Conservation (phyloP, 2,329 filamentous ascomycete species). For the Herpotrichia juniperi region DNA sequence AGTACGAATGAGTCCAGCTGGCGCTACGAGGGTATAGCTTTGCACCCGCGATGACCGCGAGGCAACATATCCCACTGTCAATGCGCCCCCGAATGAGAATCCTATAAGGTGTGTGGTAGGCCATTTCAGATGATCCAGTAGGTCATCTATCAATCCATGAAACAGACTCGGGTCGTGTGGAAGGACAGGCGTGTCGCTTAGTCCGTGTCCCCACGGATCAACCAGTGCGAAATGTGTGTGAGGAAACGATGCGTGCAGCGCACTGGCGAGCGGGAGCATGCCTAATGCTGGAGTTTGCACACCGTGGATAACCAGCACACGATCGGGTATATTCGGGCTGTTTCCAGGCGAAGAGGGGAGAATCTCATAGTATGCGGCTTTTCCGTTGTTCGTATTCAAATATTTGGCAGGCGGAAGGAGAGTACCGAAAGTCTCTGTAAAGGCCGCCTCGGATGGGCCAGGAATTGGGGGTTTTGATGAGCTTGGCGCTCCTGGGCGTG, state of each 20-base stretch:
- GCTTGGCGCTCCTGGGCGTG: conserved; percentile 24
- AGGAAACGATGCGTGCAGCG: conserved; percentile 45
- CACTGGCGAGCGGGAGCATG: conserved; percentile 50
- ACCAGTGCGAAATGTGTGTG: conserved; percentile 50
- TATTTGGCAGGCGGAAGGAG: conserved; percentile 49
- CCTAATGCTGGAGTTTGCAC: conserved; percentile 59
- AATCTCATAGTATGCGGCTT: conserved; percentile 50
- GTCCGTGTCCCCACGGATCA: conserved; percentile 61
- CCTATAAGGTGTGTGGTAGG: conserved; percentile 53
- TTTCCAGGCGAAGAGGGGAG: conserved; percentile 34
- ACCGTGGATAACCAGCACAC: conserved; percentile 57
- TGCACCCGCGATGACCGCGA: conserved; percentile 33
- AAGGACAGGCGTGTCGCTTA: conserved; percentile 55
- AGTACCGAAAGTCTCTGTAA: conserved; percentile 45
- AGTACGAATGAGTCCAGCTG: conserved; percentile 51
- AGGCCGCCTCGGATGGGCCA: conserved; percentile 46
- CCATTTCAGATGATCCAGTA: conserved; percentile 54
- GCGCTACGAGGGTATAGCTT: conserved; percentile 53
- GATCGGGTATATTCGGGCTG: conserved; percentile 13
- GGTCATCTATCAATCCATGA: conserved; percentile 46
- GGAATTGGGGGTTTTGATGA: conserved; percentile 30
- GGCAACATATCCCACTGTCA: conserved; percentile 48
- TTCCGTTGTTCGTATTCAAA: conserved; percentile 40
- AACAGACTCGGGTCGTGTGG: conserved; percentile 53
- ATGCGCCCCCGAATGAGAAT: conserved; percentile 57